phyloP scores from a whole-genome alignment of 306 rosid genomes.

The Cyclanthera cordifolia region DNA sequence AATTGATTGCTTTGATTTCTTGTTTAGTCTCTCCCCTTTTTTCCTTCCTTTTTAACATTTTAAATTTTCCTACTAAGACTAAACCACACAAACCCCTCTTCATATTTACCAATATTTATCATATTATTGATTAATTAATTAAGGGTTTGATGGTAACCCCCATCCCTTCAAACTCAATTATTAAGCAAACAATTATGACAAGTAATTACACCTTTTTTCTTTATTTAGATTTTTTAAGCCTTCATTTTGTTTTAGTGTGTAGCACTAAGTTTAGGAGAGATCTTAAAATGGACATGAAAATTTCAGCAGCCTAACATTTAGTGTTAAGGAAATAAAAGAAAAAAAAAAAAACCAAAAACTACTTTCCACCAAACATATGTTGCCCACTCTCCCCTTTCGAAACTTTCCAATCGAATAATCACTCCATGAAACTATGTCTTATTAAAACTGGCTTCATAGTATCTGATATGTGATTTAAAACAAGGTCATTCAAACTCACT shows the following conservation, averaged over 20 bases:
- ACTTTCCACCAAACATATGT: not conserved
- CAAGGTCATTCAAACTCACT: too few relatives aligned
- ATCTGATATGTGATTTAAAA: too few relatives aligned
- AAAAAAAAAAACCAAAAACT: not conserved
- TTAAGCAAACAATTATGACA: not conserved
- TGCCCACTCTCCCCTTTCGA: not conserved
- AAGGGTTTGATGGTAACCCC: not conserved
- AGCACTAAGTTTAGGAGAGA: conserved; percentile 4
- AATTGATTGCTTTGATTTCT: conserved; percentile 12
- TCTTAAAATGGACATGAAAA: not conserved
- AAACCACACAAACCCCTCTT: not conserved
- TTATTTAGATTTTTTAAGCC: not conserved
- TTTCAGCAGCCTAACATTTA: not conserved
- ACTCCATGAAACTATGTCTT: too few relatives aligned
- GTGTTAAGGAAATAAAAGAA: not conserved
- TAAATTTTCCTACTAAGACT: not conserved
- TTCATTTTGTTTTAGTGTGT: not conserved
- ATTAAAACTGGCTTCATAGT: too few relatives aligned
- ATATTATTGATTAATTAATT: not conserved
- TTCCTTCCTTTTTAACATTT: not conserved
- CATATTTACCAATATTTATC: not conserved
- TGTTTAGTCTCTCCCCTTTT: conserved; percentile 1
- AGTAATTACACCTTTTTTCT: not conserved
- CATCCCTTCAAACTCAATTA: conserved; percentile 2
- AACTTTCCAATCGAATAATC: not conserved